A percentile compares a stretch with the other conserved stretches of the same genome.
Conservation (phyloP, 345 rosid genomes). For the Sonneratia alba region DNA sequence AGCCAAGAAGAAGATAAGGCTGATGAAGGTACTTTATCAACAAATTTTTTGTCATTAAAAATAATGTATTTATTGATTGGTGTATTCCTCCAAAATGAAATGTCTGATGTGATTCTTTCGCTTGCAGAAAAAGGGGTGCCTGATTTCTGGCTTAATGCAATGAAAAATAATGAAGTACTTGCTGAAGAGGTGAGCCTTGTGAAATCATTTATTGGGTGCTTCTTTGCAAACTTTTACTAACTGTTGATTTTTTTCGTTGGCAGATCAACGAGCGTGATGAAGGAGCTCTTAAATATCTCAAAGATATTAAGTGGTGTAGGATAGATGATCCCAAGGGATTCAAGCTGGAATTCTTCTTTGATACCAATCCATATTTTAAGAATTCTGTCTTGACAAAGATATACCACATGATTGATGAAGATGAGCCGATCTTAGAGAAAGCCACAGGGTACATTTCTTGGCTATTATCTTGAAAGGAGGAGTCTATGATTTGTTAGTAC, state of each 20-base stretch:
- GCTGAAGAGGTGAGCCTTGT: conserved; percentile 60
- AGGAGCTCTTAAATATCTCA: conserved; percentile 76
- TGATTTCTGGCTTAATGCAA: conserved; percentile 81
- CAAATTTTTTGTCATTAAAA: not conserved
- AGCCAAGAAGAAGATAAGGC: conserved; percentile 48
- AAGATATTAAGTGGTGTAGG: conserved; percentile 80
- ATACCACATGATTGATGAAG: conserved; percentile 98
- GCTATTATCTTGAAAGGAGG: not conserved
- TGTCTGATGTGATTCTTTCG: not conserved
- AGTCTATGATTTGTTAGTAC: not conserved
- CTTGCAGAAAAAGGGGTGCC: conserved; percentile 89
- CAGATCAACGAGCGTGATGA: conserved; percentile 91
- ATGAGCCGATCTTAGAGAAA: conserved; percentile 90
- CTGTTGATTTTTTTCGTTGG: not conserved
- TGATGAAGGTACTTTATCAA: conserved; percentile 39
- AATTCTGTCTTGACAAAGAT: conserved; percentile 77
- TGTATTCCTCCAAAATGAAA: not conserved
- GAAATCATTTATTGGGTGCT: not conserved
- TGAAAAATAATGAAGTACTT: conserved; percentile 91
- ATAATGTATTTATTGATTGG: not conserved
- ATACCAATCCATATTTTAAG: conserved; percentile 78
- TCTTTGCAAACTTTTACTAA: not conserved
- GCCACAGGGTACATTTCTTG: conserved; percentile 63
- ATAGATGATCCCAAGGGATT: conserved; percentile 88
- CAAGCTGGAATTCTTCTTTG: conserved; percentile 90